Conservation (phyloP, 2,329 filamentous ascomycete genomes). For the Pestalotiopsis sp. region DNA sequence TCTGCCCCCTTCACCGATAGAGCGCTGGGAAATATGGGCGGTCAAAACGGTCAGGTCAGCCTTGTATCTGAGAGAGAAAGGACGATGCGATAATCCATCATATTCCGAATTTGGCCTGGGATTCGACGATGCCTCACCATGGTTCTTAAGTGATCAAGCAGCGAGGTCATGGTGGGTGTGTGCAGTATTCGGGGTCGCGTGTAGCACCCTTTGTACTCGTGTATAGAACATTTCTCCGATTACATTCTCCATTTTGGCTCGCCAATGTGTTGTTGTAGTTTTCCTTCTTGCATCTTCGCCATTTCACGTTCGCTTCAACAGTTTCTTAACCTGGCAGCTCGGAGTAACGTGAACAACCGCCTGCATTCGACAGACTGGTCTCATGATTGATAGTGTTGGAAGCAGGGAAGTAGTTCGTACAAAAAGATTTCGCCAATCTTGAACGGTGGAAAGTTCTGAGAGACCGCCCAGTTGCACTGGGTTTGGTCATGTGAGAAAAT, state of each 20-base stretch:
- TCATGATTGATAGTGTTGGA: no score
- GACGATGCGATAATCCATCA: slow-evolving; percentile 1
- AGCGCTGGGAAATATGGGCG: not conserved
- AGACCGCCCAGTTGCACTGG: no score
- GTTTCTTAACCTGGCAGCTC: no score
- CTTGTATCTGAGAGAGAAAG: not conserved
- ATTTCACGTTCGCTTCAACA: not conserved
- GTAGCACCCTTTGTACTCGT: slow-evolving; percentile 30
- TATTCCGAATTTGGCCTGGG: not conserved
- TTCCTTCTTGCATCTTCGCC: not conserved
- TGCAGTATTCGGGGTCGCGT: not conserved
- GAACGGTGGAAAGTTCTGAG: no score
- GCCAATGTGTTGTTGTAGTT: not conserved
- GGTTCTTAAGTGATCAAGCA: not conserved
- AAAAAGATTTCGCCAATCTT: no score
- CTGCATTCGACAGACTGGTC: no score
- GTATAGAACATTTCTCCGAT: slow-evolving; percentile 30
- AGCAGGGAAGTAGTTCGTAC: no score
- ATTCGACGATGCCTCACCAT: not conserved
- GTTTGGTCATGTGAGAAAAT: no score
- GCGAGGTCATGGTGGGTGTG: slow-evolving; percentile 10
- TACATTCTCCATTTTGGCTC: not conserved
- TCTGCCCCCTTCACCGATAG: slow-evolving; percentile 9
- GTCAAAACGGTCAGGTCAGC: not conserved
- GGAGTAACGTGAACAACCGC: no score